Evolutionary conservation across 1,284 basidiomycete species (phyloP).

Genomic region (Cryptococcus deneoformans): DNA sequence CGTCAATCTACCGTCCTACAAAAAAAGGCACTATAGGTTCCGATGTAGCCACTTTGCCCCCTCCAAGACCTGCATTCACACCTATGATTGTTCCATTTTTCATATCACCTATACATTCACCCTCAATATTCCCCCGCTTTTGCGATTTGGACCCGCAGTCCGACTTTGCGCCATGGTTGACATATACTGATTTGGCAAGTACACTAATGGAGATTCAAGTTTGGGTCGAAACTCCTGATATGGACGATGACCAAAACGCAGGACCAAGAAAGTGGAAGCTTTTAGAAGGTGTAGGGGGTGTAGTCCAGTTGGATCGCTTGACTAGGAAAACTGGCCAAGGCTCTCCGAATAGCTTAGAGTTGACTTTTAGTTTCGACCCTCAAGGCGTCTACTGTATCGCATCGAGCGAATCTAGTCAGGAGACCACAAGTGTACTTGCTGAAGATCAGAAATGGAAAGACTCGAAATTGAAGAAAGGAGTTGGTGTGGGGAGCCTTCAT

Average conservation of each 20-base stretch:
- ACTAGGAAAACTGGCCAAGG: conserved; percentile 2
- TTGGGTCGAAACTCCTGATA: conserved; percentile 33
- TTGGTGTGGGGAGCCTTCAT: conserved; percentile 40
- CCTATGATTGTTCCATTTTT: conserved; percentile 38
- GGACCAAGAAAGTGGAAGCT: conserved; percentile 5
- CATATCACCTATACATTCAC: conserved; percentile 44
- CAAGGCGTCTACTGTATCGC: conserved; percentile 28
- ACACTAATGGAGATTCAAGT: conserved; percentile 31
- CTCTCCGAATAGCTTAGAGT: conserved; percentile 28
- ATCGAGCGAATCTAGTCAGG: background rate
- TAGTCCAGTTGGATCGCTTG: conserved; percentile 21
- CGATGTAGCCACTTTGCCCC: too few relatives aligned
- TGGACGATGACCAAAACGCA: conserved; percentile 4
- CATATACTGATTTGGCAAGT: conserved; percentile 20
- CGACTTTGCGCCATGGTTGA: conserved; percentile 48
- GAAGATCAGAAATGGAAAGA: conserved; percentile 44
- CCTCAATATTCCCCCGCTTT: conserved; percentile 45
- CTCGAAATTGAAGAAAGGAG: conserved; percentile 47
- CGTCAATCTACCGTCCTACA: too few relatives aligned
- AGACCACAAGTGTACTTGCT: background rate
- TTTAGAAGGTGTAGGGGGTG: conserved; percentile 10
- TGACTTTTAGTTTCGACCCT: conserved; percentile 28
- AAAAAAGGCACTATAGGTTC: too few relatives aligned
- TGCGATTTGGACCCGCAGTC: conserved; percentile 26
- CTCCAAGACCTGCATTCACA: too few relatives aligned